Evolutionary conservation across 345 rosid species (phyloP).

Genomic region (Syzygium grande): DNA sequence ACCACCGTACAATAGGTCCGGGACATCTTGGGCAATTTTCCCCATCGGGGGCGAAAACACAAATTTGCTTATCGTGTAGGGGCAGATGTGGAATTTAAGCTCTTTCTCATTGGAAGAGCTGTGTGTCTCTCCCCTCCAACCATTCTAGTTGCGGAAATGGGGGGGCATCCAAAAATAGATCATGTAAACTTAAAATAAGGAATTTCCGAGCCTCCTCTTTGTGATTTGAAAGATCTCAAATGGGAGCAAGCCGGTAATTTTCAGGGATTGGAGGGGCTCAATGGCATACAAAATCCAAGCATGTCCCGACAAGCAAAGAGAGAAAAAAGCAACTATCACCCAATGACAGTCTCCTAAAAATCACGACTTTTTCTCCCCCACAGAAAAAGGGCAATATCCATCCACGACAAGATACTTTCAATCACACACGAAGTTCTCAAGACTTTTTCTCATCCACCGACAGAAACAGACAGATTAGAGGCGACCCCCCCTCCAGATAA

Average conservation of each 20-base stretch:
- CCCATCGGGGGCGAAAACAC: rapidly evolving
- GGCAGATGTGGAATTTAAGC: background rate
- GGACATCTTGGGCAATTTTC: background rate
- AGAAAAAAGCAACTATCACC: background rate
- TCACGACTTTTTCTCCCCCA: background rate
- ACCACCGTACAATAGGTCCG: rapidly evolving
- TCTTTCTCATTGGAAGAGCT: background rate
- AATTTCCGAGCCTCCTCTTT: rapidly evolving
- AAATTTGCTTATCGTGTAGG: background rate
- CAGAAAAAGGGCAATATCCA: rapidly evolving
- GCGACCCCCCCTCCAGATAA: background rate
- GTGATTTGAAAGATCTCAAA: background rate
- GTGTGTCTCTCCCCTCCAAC: too few species aligned
- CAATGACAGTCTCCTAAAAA: background rate
- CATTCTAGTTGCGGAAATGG: background rate
- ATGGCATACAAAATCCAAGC: background rate
- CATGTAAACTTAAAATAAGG: too few species aligned
- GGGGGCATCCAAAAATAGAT: background rate
- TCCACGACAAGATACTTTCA: background rate
- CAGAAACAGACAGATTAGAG: background rate
- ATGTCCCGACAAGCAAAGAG: background rate
- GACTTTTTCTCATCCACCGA: background rate
- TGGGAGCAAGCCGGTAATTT: background rate
- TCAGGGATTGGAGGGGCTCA: background rate
- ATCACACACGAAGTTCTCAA: background rate